These are phyloP conservation scores for Acer campestre DNA, from an alignment of 345 rosid genomes.

Conservation along the genomic window DNA sequence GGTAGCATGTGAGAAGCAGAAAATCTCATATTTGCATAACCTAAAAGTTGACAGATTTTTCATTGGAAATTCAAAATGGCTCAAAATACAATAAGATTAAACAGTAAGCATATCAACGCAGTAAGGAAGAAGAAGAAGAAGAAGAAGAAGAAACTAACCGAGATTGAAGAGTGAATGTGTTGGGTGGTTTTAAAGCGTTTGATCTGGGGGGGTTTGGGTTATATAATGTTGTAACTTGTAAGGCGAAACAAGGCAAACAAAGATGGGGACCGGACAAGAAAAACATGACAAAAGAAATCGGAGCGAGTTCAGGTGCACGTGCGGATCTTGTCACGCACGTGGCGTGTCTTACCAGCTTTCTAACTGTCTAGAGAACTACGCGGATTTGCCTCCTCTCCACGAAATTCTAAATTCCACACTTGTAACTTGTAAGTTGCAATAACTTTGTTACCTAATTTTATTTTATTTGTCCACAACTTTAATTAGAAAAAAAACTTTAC, in stretches of 20 bases:
- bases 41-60: neutral
- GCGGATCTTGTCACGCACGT: neutral
- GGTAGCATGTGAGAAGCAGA: neutral
- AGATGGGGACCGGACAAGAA: neutral
- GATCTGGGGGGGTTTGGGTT: neutral
- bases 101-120: neutral
- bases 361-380: neutral
- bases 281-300: neutral
- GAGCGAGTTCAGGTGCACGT: conserved; percentile 4
- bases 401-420: neutral
- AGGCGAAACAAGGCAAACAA: neutral
- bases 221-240: neutral
- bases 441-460: no score
- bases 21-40: neutral
- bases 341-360: neutral
- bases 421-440: neutral
- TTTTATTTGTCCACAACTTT: neutral
- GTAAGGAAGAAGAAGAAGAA: neutral
- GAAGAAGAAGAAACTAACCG: neutral
- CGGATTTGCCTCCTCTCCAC: conserved; percentile 18
- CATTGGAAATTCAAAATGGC: neutral
- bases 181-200: neutral
- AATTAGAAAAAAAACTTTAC: no score
- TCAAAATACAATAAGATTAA: neutral
- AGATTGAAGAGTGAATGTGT: neutral